phyloP scores from a whole-genome alignment of 352 stramenopile genomes.

The Thraustotheca clavata region DNA sequence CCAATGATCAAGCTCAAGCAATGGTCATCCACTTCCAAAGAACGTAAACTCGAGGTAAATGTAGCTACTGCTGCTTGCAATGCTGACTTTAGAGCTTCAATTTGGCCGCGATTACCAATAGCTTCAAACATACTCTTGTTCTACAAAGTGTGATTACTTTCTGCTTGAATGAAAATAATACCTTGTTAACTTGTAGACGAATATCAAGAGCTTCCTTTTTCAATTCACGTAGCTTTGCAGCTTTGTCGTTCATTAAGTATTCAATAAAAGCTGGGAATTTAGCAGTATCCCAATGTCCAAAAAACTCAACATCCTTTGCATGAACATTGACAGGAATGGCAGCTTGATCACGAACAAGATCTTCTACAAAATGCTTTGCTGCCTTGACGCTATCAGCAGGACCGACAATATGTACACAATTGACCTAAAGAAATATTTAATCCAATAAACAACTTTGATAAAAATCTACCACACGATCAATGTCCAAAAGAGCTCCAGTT shows the following conservation, averaged over 20 bases:
- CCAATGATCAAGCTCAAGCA: slow-evolving; percentile 71
- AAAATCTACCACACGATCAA: slow-evolving; percentile 45
- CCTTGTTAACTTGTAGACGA: slow-evolving; percentile 59
- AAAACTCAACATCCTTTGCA: slow-evolving; percentile 35
- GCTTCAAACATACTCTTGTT: slow-evolving; percentile 50
- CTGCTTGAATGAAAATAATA: neutral
- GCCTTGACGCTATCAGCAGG: slow-evolving; percentile 43
- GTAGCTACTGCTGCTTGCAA: slow-evolving; percentile 41
- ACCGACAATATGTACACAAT: slow-evolving; percentile 53
- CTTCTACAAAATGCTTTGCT: slow-evolving; percentile 48
- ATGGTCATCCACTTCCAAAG: slow-evolving; percentile 44
- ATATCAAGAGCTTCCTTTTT: slow-evolving; percentile 47
- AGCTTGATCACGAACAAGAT: slow-evolving; percentile 54
- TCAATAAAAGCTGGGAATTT: slow-evolving; percentile 75
- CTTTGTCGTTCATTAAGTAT: slow-evolving; percentile 74
- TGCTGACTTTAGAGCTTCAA: slow-evolving; percentile 49
- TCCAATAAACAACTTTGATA: neutral
- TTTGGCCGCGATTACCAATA: slow-evolving; percentile 57
- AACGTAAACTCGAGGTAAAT: slow-evolving; percentile 46
- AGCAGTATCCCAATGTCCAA: slow-evolving; percentile 37
- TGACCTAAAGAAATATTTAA: slow-evolving; percentile 15
- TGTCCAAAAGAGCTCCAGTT: slow-evolving; percentile 59
- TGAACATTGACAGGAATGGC: slow-evolving; percentile 48
- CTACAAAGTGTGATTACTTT: neutral
- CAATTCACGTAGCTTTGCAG: slow-evolving; percentile 50